Percentiles rank a stretch among this genome's conserved stretches.
These are phyloP conservation scores for Eimeria falciformis DNA, from an alignment of 169 alveolate genomes.

Conservation along the genomic window DNA sequence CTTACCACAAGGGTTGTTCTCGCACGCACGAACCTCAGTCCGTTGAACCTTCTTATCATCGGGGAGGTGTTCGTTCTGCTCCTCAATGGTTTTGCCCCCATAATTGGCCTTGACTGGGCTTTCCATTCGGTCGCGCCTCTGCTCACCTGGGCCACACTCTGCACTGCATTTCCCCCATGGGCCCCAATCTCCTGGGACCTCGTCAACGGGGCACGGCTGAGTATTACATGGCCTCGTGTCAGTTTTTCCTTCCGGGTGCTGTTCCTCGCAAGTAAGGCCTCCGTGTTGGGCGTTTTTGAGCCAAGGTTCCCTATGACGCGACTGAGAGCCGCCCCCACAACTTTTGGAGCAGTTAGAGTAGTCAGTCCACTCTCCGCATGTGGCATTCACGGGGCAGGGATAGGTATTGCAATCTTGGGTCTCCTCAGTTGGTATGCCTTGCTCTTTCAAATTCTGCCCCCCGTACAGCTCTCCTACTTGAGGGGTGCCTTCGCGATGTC, in stretches of 20 bases:
- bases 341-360: conserved; percentile 81
- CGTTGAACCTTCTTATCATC: background rate
- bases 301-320: conserved; percentile 79
- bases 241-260: conserved; percentile 57
- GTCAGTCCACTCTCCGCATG: conserved; percentile 71
- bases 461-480: conserved; percentile 68
- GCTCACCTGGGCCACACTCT: conserved; percentile 79
- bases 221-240: conserved; percentile 27
- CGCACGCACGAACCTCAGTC: conserved; percentile 22
- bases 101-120: conserved; percentile 24
- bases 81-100: conserved; percentile 74
- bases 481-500: conserved; percentile 67
- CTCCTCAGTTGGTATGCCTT: conserved; percentile 56
- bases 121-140: conserved; percentile 72
- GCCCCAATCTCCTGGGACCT: conserved; percentile 79
- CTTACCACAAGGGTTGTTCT: conserved; percentile 70
- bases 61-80: conserved; percentile 62
- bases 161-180: conserved; percentile 81
- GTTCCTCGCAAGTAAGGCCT: conserved; percentile 74
- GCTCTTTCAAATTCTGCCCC: conserved; percentile 56
- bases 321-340: conserved; percentile 80
- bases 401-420: conserved; percentile 39
- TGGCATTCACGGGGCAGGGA: conserved; percentile 77
- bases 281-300: conserved; percentile 47
- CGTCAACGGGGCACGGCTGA: conserved; percentile 80